These are phyloP conservation scores for Exophiala alcalophila DNA, from an alignment of 2,329 filamentous ascomycete species.

Conservation along the genomic window DNA sequence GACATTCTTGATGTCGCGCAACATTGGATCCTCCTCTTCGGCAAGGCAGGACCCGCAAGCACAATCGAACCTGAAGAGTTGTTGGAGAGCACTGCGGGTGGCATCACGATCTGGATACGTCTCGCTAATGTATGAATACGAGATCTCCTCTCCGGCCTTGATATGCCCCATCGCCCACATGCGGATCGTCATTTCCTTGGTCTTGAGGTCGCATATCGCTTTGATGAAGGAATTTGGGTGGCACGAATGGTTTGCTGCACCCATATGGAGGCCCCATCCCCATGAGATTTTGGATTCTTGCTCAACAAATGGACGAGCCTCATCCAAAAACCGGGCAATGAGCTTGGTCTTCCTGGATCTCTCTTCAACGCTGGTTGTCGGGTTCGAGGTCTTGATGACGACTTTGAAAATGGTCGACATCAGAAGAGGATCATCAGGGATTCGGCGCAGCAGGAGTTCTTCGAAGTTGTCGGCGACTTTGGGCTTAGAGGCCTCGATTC, in stretches of 20 bases:
- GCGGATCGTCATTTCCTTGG: not conserved
- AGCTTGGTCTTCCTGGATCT: not conserved
- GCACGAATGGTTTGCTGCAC: constrained; percentile 15
- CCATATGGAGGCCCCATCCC: constrained; percentile 9
- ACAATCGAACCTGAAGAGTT: constrained; percentile 31
- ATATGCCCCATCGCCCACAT: constrained; percentile 23
- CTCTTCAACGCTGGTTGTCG: not conserved
- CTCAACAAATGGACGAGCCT: not conserved
- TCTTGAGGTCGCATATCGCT: not conserved
- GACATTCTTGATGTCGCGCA: constrained; percentile 3
- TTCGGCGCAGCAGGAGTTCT: no score
- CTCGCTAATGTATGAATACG: constrained; percentile 26
- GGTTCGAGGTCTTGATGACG: not conserved
- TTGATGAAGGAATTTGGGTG: constrained; percentile 7
- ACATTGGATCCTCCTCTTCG: constrained; percentile 1
- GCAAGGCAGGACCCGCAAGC: constrained; percentile 29
- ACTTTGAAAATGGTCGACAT: not conserved
- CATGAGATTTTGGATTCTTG: not conserved
- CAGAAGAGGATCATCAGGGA: no score
- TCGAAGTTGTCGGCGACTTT: no score
- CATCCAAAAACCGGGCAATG: not conserved
- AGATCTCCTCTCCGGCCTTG: constrained; percentile 31
- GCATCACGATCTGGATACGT: constrained; percentile 1
- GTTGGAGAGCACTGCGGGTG: constrained; percentile 4
- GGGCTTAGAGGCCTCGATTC: not conserved